phyloP scores from a whole-genome alignment of 2,329 filamentous ascomycete genomes.

The Beauveria sp. region DNA sequence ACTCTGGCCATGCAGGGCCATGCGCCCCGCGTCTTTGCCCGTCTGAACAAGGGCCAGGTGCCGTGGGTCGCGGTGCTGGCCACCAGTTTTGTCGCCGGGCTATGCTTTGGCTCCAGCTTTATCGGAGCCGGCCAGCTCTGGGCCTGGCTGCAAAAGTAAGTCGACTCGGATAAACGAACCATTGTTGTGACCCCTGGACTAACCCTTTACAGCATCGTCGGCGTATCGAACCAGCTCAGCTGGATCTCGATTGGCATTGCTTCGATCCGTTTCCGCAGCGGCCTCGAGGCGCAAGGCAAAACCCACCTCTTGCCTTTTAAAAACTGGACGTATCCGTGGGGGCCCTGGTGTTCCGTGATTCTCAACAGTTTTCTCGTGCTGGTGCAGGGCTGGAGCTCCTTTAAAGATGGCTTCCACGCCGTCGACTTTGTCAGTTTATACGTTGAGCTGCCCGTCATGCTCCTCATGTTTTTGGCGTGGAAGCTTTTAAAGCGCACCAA shows the following conservation, averaged over 20 bases:
- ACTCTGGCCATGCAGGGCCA: slow-evolving; percentile 35
- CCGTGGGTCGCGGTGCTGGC: slow-evolving; percentile 36
- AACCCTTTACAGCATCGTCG: slow-evolving; percentile 42
- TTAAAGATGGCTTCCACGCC: slow-evolving; percentile 48
- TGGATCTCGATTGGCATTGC: slow-evolving; percentile 59
- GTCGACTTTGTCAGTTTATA: slow-evolving; percentile 59
- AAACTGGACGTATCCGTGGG: slow-evolving; percentile 60
- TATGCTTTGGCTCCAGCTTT: slow-evolving; percentile 59
- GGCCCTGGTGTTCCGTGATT: slow-evolving; percentile 48
- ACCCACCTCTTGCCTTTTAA: slow-evolving; percentile 54
- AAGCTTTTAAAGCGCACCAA: slow-evolving; percentile 62
- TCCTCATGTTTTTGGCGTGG: slow-evolving; percentile 60
- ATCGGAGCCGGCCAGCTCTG: slow-evolving; percentile 59
- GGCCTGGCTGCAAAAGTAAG: slow-evolving; percentile 58
- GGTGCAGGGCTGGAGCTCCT: slow-evolving; percentile 56
- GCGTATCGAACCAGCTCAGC: slow-evolving; percentile 59
- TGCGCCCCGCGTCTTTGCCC: slow-evolving; percentile 47
- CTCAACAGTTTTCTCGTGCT: slow-evolving; percentile 54
- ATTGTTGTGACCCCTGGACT: neutral
- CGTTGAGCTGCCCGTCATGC: slow-evolving; percentile 54
- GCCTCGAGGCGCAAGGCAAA: slow-evolving; percentile 48
- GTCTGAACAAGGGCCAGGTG: slow-evolving; percentile 26
- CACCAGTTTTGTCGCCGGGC: slow-evolving; percentile 48
- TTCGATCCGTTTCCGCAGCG: slow-evolving; percentile 57
- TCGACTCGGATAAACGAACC: neutral